These are phyloP conservation scores for Spatholobus suberectus DNA, from an alignment of 306 rosid species.

Conservation along the genomic window DNA sequence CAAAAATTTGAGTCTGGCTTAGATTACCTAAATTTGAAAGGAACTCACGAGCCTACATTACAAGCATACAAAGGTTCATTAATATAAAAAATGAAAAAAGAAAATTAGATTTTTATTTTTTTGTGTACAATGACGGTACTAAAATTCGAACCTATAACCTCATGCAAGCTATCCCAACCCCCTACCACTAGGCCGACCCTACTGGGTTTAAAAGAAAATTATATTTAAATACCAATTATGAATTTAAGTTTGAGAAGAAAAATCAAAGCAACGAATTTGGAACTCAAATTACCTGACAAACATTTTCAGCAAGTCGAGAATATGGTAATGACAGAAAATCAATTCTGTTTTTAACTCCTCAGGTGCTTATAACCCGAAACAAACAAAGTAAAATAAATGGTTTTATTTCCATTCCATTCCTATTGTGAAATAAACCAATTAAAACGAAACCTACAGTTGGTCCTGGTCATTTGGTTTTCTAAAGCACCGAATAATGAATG, in stretches of 20 bases:
- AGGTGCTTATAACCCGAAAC: constrained; percentile 81
- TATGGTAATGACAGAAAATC: constrained; percentile 90
- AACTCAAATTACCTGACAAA: constrained; percentile 70
- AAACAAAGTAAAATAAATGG: not conserved
- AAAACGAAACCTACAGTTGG: not conserved
- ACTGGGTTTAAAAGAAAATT: constrained; percentile 8
- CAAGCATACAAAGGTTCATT: constrained; percentile 22
- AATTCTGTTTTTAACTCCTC: constrained; percentile 86
- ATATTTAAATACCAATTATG: not conserved
- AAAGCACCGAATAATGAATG: too few relatives aligned
- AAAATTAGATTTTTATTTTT: too few relatives aligned
- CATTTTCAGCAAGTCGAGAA: constrained; percentile 87
- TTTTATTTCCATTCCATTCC: too few relatives aligned
- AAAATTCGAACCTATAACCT: too few relatives aligned
- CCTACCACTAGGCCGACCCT: too few relatives aligned
- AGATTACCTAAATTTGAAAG: constrained; percentile 77
- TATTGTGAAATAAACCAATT: not conserved
- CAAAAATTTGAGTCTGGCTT: constrained; percentile 86
- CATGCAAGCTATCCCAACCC: too few relatives aligned
- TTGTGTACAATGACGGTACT: too few relatives aligned
- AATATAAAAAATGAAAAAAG: constrained; percentile 20
- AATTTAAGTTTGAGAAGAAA: constrained; percentile 20
- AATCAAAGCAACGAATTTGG: constrained; percentile 20
- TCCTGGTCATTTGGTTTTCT: too few relatives aligned
- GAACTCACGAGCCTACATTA: constrained; percentile 81